phyloP scores from a whole-genome alignment of 2,329 filamentous ascomycete genomes.

The Leptographium flavum region DNA sequence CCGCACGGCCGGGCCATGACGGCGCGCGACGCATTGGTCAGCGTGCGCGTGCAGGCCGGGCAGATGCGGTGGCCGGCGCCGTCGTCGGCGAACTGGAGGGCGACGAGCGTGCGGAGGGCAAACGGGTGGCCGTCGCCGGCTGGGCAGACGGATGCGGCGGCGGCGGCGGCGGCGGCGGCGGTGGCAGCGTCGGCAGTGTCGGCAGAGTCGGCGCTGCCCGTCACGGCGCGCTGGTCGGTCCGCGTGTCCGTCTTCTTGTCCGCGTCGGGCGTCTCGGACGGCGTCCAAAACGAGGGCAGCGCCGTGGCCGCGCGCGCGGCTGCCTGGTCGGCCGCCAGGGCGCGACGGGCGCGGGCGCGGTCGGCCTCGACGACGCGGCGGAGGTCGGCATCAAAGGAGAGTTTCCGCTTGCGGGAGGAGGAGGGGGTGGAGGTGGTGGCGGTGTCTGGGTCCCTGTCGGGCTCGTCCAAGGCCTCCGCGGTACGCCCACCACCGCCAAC shows the following conservation, averaged over 20 bases:
- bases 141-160: neutral
- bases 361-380: slow-evolving; percentile 58
- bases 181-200: neutral
- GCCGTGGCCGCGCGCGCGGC: slow-evolving; percentile 45
- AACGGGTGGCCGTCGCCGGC: slow-evolving; percentile 46
- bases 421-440: neutral
- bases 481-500: slow-evolving; percentile 6
- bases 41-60: slow-evolving; percentile 69
- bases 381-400: slow-evolving; percentile 66
- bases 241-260: too few relatives aligned
- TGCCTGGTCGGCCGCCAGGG: slow-evolving; percentile 58
- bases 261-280: slow-evolving; percentile 70
- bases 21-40: slow-evolving; percentile 72
- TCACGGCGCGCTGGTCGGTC: slow-evolving; percentile 32
- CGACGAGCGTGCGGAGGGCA: slow-evolving; percentile 63
- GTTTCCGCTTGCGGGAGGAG: slow-evolving; percentile 54
- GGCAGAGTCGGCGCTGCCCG: slow-evolving; percentile 17
- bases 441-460: slow-evolving; percentile 11
- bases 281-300: slow-evolving; percentile 86
- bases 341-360: slow-evolving; percentile 51
- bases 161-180: neutral
- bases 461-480: slow-evolving; percentile 23
- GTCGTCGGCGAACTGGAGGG: slow-evolving; percentile 52
- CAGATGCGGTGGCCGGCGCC: slow-evolving; percentile 37
- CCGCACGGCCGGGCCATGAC: slow-evolving; percentile 78